These are phyloP conservation scores for Heliosperma pusillum DNA, from an alignment of 148 eudicot species.

Conservation along the genomic window DNA sequence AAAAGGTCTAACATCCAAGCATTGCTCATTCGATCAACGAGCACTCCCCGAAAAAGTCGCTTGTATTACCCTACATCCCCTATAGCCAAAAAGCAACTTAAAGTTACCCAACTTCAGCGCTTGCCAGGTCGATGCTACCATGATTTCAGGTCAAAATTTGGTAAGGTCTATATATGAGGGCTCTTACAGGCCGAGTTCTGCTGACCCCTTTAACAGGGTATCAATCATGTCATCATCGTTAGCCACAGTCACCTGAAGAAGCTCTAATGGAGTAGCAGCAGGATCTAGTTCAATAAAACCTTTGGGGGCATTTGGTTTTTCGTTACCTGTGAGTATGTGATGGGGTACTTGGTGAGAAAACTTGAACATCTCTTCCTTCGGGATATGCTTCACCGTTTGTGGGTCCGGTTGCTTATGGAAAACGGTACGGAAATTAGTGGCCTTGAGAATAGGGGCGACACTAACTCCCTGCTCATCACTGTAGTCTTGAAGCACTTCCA, in stretches of 20 bases:
- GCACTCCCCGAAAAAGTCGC: slow-evolving; percentile 10
- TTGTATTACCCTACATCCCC: slow-evolving; percentile 24
- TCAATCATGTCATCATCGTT: slow-evolving; percentile 5
- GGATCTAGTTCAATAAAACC: slow-evolving; percentile 60
- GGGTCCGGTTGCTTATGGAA: slow-evolving; percentile 35
- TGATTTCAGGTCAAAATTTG: slow-evolving; percentile 15
- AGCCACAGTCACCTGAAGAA: slow-evolving; percentile 37
- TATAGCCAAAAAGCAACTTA: slow-evolving; percentile 7
- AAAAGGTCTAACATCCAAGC: slow-evolving; percentile 12
- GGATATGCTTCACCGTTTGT: slow-evolving; percentile 34
- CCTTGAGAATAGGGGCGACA: slow-evolving; percentile 51
- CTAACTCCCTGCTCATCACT: slow-evolving; percentile 41
- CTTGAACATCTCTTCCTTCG: slow-evolving; percentile 53
- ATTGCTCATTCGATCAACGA: slow-evolving; percentile 14
- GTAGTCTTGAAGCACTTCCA: slow-evolving; percentile 53
- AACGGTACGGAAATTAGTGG: slow-evolving; percentile 46
- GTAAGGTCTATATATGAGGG: too few relatives aligned
- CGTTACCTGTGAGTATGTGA: slow-evolving; percentile 43
- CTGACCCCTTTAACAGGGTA: not conserved
- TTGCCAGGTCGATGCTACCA: slow-evolving; percentile 1
- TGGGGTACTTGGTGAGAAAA: slow-evolving; percentile 65
- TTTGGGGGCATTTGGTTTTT: slow-evolving; percentile 44
- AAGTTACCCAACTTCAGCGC: slow-evolving; percentile 5
- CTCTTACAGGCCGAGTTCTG: too few relatives aligned
- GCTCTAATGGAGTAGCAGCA: slow-evolving; percentile 53